These are phyloP conservation scores for Leishmania braziliensis DNA, from an alignment of 208 protist species.

Conservation along the genomic window DNA sequence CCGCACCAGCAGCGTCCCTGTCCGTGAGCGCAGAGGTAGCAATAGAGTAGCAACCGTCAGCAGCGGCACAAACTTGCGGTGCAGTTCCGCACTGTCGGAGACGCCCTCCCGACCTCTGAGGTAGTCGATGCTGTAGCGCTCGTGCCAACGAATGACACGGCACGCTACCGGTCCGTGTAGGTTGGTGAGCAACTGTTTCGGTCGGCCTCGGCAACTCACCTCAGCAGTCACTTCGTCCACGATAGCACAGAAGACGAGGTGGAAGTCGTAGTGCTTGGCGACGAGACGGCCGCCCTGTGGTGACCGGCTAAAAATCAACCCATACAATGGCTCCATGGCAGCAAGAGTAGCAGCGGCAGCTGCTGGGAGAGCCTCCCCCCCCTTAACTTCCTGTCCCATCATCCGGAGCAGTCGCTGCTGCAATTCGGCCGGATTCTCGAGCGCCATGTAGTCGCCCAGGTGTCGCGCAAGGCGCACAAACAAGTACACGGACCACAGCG, in stretches of 20 bases:
- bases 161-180: conserved; percentile 64
- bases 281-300: conserved; percentile 46
- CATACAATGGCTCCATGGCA: conserved; percentile 20
- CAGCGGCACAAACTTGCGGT: conserved; percentile 58
- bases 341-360: not conserved
- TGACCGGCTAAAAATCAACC: conserved; percentile 42
- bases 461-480: conserved; percentile 71
- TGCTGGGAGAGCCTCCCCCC: no score
- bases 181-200: conserved; percentile 44
- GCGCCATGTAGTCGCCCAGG: conserved; percentile 38
- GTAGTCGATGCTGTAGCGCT: conserved; percentile 65
- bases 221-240: conserved; percentile 36
- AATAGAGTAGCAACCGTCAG: conserved; percentile 75
- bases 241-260: conserved; percentile 43
- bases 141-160: conserved; percentile 51
- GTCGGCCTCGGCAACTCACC: conserved; percentile 14
- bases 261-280: conserved; percentile 43
- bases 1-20: conserved; percentile 16
- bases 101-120: conserved; percentile 48
- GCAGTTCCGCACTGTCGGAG: conserved; percentile 37
- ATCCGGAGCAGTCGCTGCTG: conserved; percentile 11
- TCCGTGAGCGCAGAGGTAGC: conserved; percentile 43
- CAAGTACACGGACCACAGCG: conserved; percentile 73
- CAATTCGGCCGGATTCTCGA: conserved; percentile 23
- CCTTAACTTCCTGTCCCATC: not conserved